Percentiles rank a stretch among this genome's conserved stretches.
Evolutionary conservation across 2,329 filamentous ascomycete species (phyloP).

Genomic region (Aspergillus glaucus): DNA sequence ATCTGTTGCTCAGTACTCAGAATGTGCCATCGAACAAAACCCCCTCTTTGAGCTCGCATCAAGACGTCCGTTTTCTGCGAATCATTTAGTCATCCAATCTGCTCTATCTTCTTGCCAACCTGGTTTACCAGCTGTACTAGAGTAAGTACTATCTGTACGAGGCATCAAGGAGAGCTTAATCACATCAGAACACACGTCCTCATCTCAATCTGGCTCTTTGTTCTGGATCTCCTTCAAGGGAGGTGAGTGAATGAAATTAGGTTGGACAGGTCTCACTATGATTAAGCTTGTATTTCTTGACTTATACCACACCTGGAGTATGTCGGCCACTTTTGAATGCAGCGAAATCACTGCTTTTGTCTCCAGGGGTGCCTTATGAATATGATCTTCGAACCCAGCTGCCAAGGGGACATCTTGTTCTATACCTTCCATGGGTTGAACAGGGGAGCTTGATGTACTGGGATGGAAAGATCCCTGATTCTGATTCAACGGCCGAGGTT

Average conservation of each 20-base stretch:
- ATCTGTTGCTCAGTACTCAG: neutral
- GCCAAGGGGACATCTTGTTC: no score
- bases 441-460: no score
- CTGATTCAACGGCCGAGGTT: no score
- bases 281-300: no score
- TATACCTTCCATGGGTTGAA: no score
- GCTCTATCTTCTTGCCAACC: neutral
- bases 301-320: no score
- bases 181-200: neutral
- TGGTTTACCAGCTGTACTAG: slow-evolving; percentile 1
- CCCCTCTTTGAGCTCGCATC: neutral
- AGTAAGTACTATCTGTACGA: neutral
- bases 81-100: slow-evolving; percentile 1
- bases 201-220: neutral
- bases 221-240: neutral
- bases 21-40: neutral
- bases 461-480: no score
- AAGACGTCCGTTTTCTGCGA: slow-evolving; percentile 1
- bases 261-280: no score
- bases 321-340: no score
- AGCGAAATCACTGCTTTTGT: no score
- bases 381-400: no score
- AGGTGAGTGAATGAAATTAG: neutral
- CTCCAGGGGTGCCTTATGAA: no score
- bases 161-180: neutral